Evolutionary conservation across 2,329 filamentous ascomycete genomes (phyloP).

Genomic region (Alternaria burnsii): DNA sequence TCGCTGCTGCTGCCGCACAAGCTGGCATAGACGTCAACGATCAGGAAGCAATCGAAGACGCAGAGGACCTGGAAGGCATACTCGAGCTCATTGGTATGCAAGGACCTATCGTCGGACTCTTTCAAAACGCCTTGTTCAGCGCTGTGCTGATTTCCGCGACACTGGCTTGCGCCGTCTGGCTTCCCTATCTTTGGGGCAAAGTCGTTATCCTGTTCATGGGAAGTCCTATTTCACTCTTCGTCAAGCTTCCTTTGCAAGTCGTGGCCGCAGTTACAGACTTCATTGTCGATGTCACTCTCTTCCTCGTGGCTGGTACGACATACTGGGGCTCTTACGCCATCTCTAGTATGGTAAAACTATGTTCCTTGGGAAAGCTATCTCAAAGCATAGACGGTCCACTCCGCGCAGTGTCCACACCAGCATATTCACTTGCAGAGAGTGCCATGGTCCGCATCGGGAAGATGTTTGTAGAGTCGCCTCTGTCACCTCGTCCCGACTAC

Average conservation of each 20-base stretch:
- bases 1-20: conserved; percentile 70
- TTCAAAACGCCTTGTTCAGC: conserved; percentile 96
- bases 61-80: conserved; percentile 94
- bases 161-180: conserved; percentile 83
- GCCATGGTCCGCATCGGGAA: conserved; percentile 48
- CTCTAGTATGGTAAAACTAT: conserved; percentile 31
- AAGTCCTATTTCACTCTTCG: conserved; percentile 73
- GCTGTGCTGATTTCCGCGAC: conserved; percentile 86
- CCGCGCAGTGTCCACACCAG: conserved; percentile 36
- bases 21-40: conserved; percentile 74
- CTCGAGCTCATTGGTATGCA: conserved; percentile 97
- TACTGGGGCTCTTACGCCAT: conserved; percentile 50
- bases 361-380: conserved; percentile 30
- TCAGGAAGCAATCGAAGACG: conserved; percentile 77
- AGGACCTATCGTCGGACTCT: conserved; percentile 84
- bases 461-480: conserved; percentile 36
- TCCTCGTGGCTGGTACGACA: conserved; percentile 64
- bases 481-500: conserved; percentile 42
- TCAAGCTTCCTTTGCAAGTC: conserved; percentile 75
- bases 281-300: conserved; percentile 77
- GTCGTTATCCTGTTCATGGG: conserved; percentile 80
- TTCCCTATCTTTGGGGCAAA: conserved; percentile 92
- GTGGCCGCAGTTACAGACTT: conserved; percentile 79
- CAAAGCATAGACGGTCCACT: conserved; percentile 29
- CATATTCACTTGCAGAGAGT: conserved; percentile 45